These are phyloP conservation scores for Tilletia indica DNA, from an alignment of 1,284 basidiomycete species.

Conservation along the genomic window DNA sequence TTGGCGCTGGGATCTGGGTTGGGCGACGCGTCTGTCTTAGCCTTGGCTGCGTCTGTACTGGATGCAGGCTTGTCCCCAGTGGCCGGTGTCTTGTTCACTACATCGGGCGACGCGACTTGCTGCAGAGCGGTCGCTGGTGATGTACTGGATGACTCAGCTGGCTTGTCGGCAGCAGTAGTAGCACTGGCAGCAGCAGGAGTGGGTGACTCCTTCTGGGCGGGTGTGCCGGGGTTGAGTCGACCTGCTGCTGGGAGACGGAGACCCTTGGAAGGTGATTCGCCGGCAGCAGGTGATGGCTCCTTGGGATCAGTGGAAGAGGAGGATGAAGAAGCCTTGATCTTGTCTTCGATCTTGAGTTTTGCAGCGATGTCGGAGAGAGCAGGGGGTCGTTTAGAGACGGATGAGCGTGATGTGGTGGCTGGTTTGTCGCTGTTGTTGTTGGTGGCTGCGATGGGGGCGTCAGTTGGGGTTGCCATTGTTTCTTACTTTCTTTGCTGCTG, in stretches of 20 bases:
- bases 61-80: neutral
- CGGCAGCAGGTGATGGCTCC: neutral
- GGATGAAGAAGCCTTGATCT: neutral
- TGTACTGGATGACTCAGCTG: neutral
- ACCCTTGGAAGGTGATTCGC: neutral
- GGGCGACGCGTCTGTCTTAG: neutral
- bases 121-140: neutral
- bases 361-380: conserved; percentile 16
- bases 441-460: neutral
- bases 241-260: conserved; percentile 6
- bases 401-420: neutral
- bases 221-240: conserved; percentile 8
- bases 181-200: neutral
- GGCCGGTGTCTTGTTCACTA: no score
- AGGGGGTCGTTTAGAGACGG: conserved; percentile 8
- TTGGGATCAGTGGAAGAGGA: neutral
- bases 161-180: neutral
- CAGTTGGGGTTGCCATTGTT: no score
- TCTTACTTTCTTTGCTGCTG: no score
- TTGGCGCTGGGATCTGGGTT: conserved; percentile 4
- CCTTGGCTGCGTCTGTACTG: neutral
- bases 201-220: neutral
- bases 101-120: neutral
- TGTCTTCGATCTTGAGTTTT: conserved; percentile 17
- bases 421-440: neutral